phyloP scores from a whole-genome alignment of 345 rosid species.

The Lenwebbia sp. region DNA sequence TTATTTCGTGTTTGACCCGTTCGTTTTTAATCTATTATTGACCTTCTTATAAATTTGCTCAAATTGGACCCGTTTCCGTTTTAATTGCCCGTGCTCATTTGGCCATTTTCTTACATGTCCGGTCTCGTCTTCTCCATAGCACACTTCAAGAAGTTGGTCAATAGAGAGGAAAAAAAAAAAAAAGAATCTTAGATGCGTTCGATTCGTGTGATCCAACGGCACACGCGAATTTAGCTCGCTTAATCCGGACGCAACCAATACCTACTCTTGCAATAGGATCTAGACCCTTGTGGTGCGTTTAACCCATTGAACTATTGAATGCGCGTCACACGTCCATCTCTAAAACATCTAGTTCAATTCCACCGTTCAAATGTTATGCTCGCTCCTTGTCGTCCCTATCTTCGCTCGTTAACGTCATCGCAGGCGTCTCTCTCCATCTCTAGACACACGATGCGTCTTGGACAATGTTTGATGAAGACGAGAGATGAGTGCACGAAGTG shows the following conservation, averaged over 20 bases:
- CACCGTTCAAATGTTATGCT: too few species aligned
- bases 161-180: not conserved
- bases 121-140: not conserved
- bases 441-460: too few species aligned
- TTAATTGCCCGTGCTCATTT: not conserved
- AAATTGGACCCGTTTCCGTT: not conserved
- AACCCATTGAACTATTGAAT: not conserved
- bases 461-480: too few species aligned
- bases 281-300: not conserved
- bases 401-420: too few species aligned
- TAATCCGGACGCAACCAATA: not conserved
- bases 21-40: not conserved
- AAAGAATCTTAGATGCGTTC: not conserved
- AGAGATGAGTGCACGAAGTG: too few species aligned
- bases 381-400: too few species aligned
- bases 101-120: not conserved
- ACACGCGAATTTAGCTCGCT: not conserved
- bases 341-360: not conserved
- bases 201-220: too few species aligned
- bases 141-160: not conserved
- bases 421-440: too few species aligned
- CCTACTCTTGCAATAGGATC: not conserved
- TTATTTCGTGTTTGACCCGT: not conserved
- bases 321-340: not conserved
- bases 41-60: not conserved